Base-by-base conservation (phyloP, 2,329 filamentous ascomycete species). In the Colletotrichum sp. region DNA sequence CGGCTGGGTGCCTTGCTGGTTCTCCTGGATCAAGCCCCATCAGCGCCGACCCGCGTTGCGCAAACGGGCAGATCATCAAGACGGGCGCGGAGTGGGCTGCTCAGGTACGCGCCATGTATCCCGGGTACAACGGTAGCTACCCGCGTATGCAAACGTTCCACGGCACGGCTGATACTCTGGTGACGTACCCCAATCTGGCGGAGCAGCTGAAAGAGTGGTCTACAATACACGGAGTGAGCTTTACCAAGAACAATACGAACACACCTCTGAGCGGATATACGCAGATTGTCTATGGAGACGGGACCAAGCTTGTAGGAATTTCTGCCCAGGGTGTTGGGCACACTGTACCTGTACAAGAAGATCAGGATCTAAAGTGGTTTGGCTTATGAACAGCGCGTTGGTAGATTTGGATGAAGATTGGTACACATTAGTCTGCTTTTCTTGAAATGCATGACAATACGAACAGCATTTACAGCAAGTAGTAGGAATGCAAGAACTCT, bases 31-130 rank as follows among this genome's bases (percentile, higher is more conserved):
- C 77, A 5, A 80, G 75, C 34, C 79, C 78, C 39, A 69, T 73
- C 69, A 76, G 77, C 18, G 81, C 84, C 4, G 80, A 82, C 34
- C 74, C 77, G 13, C 83, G 82, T 5, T 90, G 88, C 79, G 85
- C 87, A 1, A 81, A 83, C 18, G 87, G 87, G 3, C 81, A 85
- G 30, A 78, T 82, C 71, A 81, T 82, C 59, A 84, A 84, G 21
- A 85, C 86, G 0, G 82, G 85, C 0, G 80, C 84, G 72, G 81
- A 86, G 69, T 90, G 88, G 88, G 86, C 85, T 6, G 83, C 86
- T 66, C 81, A 86, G 24, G 87, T 85, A 16, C 81, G 85, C 18
- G 81, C 73, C 39, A 81, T 82, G 59, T 84, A 83, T 64, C 79
- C 82, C 1, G 79, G 79, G 1, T 86, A 84, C 73, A 82, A 68